phyloP scores from a whole-genome alignment of 139 green algal species.

The Chlorella sp. region DNA sequence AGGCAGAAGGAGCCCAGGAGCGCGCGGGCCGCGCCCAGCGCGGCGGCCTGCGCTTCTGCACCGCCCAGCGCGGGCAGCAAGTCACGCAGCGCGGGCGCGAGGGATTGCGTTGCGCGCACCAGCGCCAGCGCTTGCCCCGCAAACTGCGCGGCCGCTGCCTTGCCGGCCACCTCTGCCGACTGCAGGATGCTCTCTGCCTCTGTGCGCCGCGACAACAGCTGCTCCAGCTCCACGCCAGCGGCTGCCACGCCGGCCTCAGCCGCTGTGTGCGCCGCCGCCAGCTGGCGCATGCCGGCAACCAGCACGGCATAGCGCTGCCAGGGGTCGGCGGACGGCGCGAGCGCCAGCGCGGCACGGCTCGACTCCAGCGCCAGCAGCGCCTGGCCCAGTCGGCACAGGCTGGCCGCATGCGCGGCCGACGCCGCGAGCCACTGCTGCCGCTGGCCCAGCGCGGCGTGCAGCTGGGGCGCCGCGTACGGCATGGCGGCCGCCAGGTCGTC shows the following conservation, averaged over 20 bases:
- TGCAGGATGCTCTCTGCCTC: constrained; percentile 1
- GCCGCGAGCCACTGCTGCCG: constrained; percentile 19
- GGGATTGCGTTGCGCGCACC: constrained; percentile 28
- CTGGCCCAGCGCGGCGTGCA: constrained; percentile 9
- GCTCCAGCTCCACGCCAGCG: neutral
- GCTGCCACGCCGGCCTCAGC: neutral
- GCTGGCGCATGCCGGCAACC: constrained; percentile 19
- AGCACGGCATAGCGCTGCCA: constrained; percentile 14
- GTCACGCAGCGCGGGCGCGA: neutral
- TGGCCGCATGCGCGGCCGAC: neutral
- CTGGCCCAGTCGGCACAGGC: too few species aligned
- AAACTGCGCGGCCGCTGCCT: neutral
- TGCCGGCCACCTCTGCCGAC: constrained; percentile 7
- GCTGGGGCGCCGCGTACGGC: neutral
- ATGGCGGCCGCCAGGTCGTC: neutral
- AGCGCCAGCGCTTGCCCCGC: constrained; percentile 16
- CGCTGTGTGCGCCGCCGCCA: neutral
- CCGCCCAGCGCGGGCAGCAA: constrained; percentile 9
- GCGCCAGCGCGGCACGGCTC: constrained; percentile 7
- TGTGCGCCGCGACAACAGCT: neutral
- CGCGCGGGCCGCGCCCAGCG: constrained; percentile 20
- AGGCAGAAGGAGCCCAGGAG: too few species aligned
- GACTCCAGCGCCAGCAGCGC: too few species aligned
- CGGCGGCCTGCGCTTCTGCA: neutral
- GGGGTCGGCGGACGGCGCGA: constrained; percentile 18